Base-by-base conservation (phyloP, 768 basidiomycete species). In the Termitomyces sp. region DNA sequence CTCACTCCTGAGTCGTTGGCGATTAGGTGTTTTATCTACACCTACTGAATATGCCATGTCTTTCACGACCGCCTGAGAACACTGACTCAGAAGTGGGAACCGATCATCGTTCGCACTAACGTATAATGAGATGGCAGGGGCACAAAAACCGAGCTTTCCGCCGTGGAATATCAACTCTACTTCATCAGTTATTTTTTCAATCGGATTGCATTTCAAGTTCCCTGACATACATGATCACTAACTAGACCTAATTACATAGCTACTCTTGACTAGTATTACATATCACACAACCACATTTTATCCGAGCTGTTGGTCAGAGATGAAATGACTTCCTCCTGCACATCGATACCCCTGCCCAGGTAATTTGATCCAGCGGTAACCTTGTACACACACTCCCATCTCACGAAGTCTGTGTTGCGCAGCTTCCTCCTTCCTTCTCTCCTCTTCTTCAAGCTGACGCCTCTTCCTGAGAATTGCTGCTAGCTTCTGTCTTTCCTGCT, bases 311-410 rank as follows among this genome's bases (percentile, higher is more conserved):
- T 36, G 55, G 41, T 64, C 46, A 9, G 62, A 53, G 3, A 70
- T 64, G n/a, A 47, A 61, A 61, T 72, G 69, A 13, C 41, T 5
- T 9, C 70, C 68, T 54, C 65, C 70, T 37, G 64, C 62, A 58
- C 70, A 71, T 5, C 61, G 61, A 64, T 69, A 69, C 5, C 65
- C 60, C 5, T 28, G 24, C 18, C 52, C 46, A 15, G 60, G 60
- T 5, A 48, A 24, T 34, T 58, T 56, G 20, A 64, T 56, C 68
- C 68, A 69, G 13, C 57, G 51, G 50, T 36, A 69, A 41, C 68
- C 67, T 24, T 36, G 57, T 22, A 48, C 62, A 61, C 86, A 86
- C 2, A 79, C 66, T 0, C 86, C 85, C 71, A 84, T 77, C 1
- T 54, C 74, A 69, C 16, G 84, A 61, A 53, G 70, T 77, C 24